Percentiles rank a stretch among this genome's conserved stretches.
These are phyloP conservation scores for Meredithiella fracta DNA, from an alignment of 2,329 filamentous ascomycete species.

Conservation along the genomic window DNA sequence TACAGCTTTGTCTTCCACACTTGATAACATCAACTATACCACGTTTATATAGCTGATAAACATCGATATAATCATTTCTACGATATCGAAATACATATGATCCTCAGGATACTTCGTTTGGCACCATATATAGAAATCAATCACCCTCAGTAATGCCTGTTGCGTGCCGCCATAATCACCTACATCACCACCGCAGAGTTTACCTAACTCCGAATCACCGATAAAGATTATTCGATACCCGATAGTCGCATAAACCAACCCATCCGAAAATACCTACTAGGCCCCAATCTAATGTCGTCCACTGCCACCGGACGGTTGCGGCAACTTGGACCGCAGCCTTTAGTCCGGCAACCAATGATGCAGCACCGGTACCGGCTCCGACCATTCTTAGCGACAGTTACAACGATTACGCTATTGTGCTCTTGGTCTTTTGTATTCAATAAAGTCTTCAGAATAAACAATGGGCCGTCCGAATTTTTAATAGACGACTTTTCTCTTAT, in stretches of 20 bases:
- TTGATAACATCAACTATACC: not conserved
- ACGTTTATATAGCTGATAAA: too few relatives aligned
- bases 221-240: too few relatives aligned
- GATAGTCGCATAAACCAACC: too few relatives aligned
- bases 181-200: not conserved
- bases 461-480: not conserved
- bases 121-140: not conserved
- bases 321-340: not conserved
- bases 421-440: slow-evolving; percentile 6
- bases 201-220: too few relatives aligned
- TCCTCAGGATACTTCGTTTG: not conserved
- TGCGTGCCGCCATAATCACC: not conserved
- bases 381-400: slow-evolving; percentile 6
- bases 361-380: slow-evolving; percentile 1
- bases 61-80: too few relatives aligned
- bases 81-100: not conserved
- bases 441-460: not conserved
- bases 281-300: not conserved
- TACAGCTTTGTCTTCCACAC: not conserved
- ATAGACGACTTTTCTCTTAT: not conserved
- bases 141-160: not conserved
- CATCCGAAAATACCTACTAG: not conserved
- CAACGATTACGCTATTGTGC: slow-evolving; percentile 3
- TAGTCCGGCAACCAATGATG: not conserved
- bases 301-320: not conserved